Evolutionary conservation across 2,329 filamentous ascomycete species (phyloP).

Genomic region (Fusarium tanahbumbuense): DNA sequence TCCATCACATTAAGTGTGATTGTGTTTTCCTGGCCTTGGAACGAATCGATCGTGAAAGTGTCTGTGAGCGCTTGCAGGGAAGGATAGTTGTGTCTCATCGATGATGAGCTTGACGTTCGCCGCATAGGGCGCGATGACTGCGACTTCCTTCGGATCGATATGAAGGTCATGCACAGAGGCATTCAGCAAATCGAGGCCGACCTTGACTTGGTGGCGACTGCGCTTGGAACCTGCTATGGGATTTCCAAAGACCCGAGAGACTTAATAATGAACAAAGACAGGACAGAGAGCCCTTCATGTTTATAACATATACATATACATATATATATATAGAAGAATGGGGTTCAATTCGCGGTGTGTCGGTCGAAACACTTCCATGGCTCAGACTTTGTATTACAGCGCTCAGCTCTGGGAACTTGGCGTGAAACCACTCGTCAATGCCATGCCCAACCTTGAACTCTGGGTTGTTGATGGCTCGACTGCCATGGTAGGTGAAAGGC

Average conservation of each 20-base stretch:
- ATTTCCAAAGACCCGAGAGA: not conserved
- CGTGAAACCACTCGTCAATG: not conserved
- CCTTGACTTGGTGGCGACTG: not conserved
- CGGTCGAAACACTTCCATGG: not conserved
- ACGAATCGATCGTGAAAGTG: not conserved
- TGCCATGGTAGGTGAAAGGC: not conserved
- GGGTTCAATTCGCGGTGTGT: not conserved
- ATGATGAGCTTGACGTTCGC: not conserved
- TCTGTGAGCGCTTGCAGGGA: not conserved
- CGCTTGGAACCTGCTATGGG: not conserved
- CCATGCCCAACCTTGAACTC: not conserved
- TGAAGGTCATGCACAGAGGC: not conserved
- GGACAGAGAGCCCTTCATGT: not conserved
- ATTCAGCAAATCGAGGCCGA: not conserved
- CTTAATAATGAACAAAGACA: not conserved
- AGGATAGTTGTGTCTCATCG: not conserved
- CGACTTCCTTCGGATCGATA: not conserved
- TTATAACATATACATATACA: not conserved
- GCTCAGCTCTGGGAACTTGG: not conserved
- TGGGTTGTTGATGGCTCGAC: too few relatives aligned
- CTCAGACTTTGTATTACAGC: not conserved
- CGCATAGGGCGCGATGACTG: not conserved
- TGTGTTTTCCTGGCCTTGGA: not conserved
- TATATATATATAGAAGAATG: not conserved
- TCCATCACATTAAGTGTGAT: not conserved